These are phyloP conservation scores for Kazachstania psychrophila DNA, from an alignment of 805 yeast species.

Conservation along the genomic window DNA sequence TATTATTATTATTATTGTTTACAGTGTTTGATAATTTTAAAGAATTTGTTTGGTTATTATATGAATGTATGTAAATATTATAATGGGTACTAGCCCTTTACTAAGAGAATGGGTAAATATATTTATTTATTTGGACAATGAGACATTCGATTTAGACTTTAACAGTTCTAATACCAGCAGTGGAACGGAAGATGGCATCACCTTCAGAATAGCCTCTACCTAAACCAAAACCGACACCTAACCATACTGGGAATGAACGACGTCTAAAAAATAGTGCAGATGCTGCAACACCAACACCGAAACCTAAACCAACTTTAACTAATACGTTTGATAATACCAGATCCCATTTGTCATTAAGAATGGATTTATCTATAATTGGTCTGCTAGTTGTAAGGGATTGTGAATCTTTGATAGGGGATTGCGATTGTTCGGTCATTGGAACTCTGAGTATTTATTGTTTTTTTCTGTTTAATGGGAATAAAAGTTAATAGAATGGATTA, in stretches of 20 bases:
- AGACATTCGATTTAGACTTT: constrained; percentile 51
- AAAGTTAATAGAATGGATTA: too few relatives aligned
- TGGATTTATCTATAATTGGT: constrained; percentile 41
- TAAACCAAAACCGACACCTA: constrained; percentile 93
- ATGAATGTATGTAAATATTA: too few relatives aligned
- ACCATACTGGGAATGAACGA: constrained; percentile 96
- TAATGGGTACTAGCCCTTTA: too few relatives aligned
- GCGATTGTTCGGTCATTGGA: constrained; percentile 21
- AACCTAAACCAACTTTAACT: constrained; percentile 92
- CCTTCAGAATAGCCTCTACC: constrained; percentile 99
- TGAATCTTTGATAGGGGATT: neutral
- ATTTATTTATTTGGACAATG: constrained; percentile 9
- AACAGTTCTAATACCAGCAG: constrained; percentile 66
- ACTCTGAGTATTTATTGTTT: too few relatives aligned
- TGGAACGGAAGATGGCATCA: constrained; percentile 86
- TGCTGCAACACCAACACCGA: constrained; percentile 92
- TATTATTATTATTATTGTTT: too few relatives aligned
- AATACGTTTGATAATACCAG: constrained; percentile 87
- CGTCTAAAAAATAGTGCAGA: constrained; percentile 85
- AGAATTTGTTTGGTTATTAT: too few relatives aligned
- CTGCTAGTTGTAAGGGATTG: neutral
- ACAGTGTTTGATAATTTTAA: too few relatives aligned
- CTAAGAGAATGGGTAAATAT: neutral
- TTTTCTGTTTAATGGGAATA: too few relatives aligned
- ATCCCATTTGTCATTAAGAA: constrained; percentile 80